phyloP scores from a whole-genome alignment of 1,139 yeast genomes.

The Pichia sp. region DNA sequence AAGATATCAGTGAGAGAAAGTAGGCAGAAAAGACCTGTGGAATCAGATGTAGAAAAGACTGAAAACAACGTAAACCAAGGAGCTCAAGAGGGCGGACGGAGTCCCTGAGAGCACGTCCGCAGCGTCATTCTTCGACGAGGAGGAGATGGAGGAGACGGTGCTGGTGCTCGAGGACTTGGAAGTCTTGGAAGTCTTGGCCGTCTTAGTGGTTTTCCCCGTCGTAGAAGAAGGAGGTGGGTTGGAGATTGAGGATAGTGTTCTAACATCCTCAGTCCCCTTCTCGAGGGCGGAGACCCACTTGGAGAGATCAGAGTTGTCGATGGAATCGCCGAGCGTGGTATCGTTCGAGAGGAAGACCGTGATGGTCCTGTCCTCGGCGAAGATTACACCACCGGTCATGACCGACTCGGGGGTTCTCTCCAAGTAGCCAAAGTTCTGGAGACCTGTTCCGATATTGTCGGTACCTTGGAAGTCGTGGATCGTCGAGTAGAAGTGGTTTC shows the following conservation, averaged over 20 bases:
- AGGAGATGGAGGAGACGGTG: neutral
- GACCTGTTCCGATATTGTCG: slow-evolving; percentile 54
- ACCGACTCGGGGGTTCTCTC: slow-evolving; percentile 45
- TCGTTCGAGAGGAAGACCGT: slow-evolving; percentile 58
- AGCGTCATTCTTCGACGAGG: neutral
- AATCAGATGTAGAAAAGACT: slow-evolving; percentile 3
- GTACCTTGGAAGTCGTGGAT: slow-evolving; percentile 74
- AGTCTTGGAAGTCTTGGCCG: neutral
- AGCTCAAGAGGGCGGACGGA: neutral
- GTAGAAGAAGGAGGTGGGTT: slow-evolving; percentile 7
- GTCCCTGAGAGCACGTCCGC: neutral
- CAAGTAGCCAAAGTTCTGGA: slow-evolving; percentile 55
- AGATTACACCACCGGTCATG: slow-evolving; percentile 69
- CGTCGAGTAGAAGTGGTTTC: slow-evolving; percentile 55
- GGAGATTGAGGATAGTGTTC: slow-evolving; percentile 17
- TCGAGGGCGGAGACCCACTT: slow-evolving; percentile 35
- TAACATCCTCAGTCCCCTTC: slow-evolving; percentile 12
- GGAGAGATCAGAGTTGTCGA: slow-evolving; percentile 37
- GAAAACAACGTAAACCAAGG: slow-evolving; percentile 1
- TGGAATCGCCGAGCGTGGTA: slow-evolving; percentile 44
- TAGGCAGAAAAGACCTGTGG: too few relatives aligned
- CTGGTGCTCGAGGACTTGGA: neutral
- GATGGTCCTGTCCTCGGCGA: slow-evolving; percentile 57
- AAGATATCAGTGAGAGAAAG: too few relatives aligned
- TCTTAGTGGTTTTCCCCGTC: slow-evolving; percentile 10